Percentiles rank a stretch among this genome's conserved stretches.
Evolutionary conservation across 2,329 filamentous ascomycete genomes (phyloP).

Genomic region (Venturia asperata): DNA sequence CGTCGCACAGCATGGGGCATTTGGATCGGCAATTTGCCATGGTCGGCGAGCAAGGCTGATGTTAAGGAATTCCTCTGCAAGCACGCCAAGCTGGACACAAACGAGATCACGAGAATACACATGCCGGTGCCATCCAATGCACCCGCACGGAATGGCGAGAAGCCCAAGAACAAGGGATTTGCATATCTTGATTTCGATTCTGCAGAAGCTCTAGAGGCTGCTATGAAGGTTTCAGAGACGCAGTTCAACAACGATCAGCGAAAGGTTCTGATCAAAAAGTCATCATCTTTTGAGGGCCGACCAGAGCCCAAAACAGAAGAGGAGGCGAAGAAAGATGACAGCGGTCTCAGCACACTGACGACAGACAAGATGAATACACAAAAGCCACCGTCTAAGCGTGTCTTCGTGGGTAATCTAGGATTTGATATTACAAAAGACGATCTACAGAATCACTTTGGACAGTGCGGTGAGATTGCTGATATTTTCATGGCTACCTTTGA

Average conservation of each 20-base stretch:
- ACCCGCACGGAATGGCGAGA: slow-evolving; percentile 37
- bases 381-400: slow-evolving; percentile 65
- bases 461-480: slow-evolving; percentile 75
- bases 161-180: slow-evolving; percentile 78
- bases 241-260: slow-evolving; percentile 57
- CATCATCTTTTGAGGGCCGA: slow-evolving; percentile 83
- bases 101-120: slow-evolving; percentile 76
- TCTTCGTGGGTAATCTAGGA: slow-evolving; percentile 66
- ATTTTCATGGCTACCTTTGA: slow-evolving; percentile 92
- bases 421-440: slow-evolving; percentile 62
- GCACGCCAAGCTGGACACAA: slow-evolving; percentile 51
- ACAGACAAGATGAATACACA: slow-evolving; percentile 29
- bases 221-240: slow-evolving; percentile 78
- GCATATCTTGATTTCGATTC: slow-evolving; percentile 89
- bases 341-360: slow-evolving; percentile 22
- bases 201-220: slow-evolving; percentile 61
- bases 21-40: slow-evolving; percentile 96
- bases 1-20: slow-evolving; percentile 73
- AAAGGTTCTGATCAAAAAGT: slow-evolving; percentile 85
- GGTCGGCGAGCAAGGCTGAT: slow-evolving; percentile 65
- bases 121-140: slow-evolving; percentile 55
- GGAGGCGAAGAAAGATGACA: slow-evolving; percentile 12
- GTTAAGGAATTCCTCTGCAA: slow-evolving; percentile 74
- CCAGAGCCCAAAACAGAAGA: slow-evolving; percentile 45
- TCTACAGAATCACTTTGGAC: slow-evolving; percentile 70